Evolutionary conservation across 2,329 filamentous ascomycete species (phyloP).

Genomic region (Magnaporthiopsis rhizophila): DNA sequence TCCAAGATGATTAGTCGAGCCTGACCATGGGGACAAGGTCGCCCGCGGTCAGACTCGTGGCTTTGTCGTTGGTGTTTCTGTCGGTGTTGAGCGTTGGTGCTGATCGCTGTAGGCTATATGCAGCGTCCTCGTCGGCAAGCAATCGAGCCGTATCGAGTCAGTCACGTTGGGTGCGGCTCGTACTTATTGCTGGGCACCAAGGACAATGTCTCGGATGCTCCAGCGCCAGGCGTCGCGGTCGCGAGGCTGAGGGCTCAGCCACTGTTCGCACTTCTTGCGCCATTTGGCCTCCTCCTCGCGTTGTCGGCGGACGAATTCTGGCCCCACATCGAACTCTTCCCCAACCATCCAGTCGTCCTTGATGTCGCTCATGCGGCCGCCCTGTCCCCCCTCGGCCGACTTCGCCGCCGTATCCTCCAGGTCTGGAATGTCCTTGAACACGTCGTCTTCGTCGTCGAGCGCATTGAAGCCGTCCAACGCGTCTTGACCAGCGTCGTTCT

Average conservation of each 20-base stretch:
- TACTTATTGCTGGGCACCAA: constrained; percentile 5
- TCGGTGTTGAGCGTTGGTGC: too few species aligned
- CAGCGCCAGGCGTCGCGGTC: constrained; percentile 65
- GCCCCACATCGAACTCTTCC: constrained; percentile 96
- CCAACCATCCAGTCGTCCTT: constrained; percentile 79
- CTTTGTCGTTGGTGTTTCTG: background rate
- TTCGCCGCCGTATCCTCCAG: constrained; percentile 61
- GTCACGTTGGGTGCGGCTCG: background rate
- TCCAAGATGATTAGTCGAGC: background rate
- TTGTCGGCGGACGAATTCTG: constrained; percentile 84
- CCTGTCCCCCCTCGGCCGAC: constrained; percentile 34
- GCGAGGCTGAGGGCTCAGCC: constrained; percentile 57
- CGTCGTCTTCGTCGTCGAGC: constrained; percentile 81
- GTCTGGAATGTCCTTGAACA: constrained; percentile 92
- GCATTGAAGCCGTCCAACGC: constrained; percentile 59
- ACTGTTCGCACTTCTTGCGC: constrained; percentile 79
- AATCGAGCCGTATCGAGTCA: background rate
- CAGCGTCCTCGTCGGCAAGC: background rate
- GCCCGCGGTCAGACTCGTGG: background rate
- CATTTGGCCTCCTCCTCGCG: constrained; percentile 87
- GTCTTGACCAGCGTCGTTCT: constrained; percentile 41
- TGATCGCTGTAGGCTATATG: background rate
- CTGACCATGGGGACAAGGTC: background rate
- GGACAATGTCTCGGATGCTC: constrained; percentile 58
- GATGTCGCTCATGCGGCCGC: constrained; percentile 50